Conservation (phyloP, 2,329 filamentous ascomycete species). For the Trichoderma pleuroti region DNA sequence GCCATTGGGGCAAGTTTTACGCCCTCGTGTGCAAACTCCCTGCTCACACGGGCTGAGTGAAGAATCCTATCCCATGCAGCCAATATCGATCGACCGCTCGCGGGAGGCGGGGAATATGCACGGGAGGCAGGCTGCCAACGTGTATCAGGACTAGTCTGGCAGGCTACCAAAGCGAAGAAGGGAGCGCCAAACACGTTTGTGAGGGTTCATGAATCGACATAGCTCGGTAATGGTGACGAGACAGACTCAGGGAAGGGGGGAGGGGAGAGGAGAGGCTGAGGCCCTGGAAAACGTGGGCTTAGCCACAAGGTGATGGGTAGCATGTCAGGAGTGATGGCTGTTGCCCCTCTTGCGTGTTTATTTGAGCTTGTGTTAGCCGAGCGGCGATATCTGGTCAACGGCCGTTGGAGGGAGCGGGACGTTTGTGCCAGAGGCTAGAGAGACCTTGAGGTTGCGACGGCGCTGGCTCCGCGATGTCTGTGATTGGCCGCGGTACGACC, state of each 20-base stretch:
- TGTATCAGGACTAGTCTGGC: constrained; percentile 3
- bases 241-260: neutral
- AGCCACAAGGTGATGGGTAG: neutral
- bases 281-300: neutral
- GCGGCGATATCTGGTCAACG: neutral
- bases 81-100: constrained; percentile 18
- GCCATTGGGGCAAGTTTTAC: neutral
- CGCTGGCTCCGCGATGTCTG: neutral
- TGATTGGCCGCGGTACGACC: constrained; percentile 2
- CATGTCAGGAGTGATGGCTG: neutral
- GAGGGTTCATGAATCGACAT: neutral
- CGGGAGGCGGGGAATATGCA: constrained; percentile 15
- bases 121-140: neutral
- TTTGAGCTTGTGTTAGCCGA: neutral
- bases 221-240: neutral
- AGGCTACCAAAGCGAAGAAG: neutral
- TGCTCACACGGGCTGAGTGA: neutral
- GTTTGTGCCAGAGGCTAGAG: neutral
- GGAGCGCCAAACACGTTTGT: neutral
- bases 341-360: neutral
- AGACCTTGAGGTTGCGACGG: neutral
- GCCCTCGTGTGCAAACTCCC: neutral
- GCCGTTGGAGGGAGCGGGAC: neutral
- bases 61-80: neutral
- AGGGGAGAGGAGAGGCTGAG: neutral